Conservation (phyloP, 78 protist genomes). For the Guillardia theta region DNA sequence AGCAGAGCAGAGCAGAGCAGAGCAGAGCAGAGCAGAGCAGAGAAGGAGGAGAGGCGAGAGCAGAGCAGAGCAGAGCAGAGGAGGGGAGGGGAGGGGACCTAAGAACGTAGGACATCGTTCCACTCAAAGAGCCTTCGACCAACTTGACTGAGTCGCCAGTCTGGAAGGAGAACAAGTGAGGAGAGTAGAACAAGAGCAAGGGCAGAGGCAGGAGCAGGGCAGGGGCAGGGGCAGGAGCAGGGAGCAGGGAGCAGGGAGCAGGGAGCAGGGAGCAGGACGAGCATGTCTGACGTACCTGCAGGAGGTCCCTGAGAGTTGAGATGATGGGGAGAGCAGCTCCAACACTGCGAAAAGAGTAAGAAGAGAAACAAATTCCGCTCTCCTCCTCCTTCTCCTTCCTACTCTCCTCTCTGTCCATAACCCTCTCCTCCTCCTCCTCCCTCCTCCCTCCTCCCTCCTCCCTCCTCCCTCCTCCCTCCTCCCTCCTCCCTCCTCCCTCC, state of each 20-base stretch:
- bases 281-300: too few relatives aligned
- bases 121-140: conserved; percentile 50
- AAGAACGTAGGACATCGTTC: conserved; percentile 48
- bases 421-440: too few relatives aligned
- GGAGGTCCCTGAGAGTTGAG: not conserved
- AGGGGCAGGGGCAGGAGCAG: too few relatives aligned
- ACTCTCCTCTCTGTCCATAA: not conserved
- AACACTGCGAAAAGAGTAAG: not conserved
- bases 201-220: too few relatives aligned
- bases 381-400: not conserved
- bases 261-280: too few relatives aligned
- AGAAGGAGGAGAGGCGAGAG: not conserved
- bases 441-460: too few relatives aligned
- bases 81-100: not conserved
- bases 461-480: too few relatives aligned
- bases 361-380: not conserved
- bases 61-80: not conserved
- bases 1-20: not conserved
- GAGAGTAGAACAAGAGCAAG: too few relatives aligned
- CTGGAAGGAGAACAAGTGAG: too few relatives aligned
- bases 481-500: too few relatives aligned
- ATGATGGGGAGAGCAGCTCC: too few relatives aligned
- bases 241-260: too few relatives aligned
- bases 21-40: not conserved
- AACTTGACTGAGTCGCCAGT: not conserved